Base-by-base conservation (phyloP, 495 filamentous ascomycete species). In the Xylaria scruposa region DNA sequence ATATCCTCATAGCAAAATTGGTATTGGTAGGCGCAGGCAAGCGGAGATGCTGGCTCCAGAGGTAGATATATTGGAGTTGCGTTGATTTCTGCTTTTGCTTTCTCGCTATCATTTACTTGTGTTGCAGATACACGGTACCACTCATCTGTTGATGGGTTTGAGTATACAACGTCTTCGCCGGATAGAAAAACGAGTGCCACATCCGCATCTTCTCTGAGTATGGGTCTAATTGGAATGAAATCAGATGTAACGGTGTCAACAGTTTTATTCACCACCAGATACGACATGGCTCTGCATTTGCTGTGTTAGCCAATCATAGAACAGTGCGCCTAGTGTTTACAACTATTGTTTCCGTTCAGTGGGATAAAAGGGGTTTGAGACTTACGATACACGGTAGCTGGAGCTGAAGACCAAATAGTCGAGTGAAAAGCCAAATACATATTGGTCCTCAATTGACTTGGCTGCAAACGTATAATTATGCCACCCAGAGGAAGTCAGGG, bases 11-110 rank as follows among this genome's bases (percentile, higher is more conserved):
- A 13, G 21, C 60, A 63, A 36, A 67, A n/a, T 10, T 53, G 47
- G 12, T 67, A 53, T 4, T 67, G 47, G 5, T 51, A 8, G 29
- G 4, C 29, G 13, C 63, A 67, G 0, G 38, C 63, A 0, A 67
- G 46, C 5, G 63, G 63, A 21, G 63, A 67, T 36, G 63, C 63
- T 36, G 63, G 63, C 0, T 67, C 63, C 2, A 9, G 44, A 26
- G 47, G 63, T 4, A 67, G 26, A 13, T 51, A 67, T 38, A 67
- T 9, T 4, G 29, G 4, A 12, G 38, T 19, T 12, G 60, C 0
- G 8, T 24, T 21, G 4, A 29, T 1, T 44, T 2, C 4, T 33
- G 31, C 2, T 33, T 33, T 4, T 33, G 31, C 4, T 33, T 33
- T 33, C 31, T 33, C 31, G 31, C 31, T 33, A 33, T 2, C 31